Base-by-base conservation (phyloP, 805 yeast genomes). In the Kuraishia ogatae region DNA sequence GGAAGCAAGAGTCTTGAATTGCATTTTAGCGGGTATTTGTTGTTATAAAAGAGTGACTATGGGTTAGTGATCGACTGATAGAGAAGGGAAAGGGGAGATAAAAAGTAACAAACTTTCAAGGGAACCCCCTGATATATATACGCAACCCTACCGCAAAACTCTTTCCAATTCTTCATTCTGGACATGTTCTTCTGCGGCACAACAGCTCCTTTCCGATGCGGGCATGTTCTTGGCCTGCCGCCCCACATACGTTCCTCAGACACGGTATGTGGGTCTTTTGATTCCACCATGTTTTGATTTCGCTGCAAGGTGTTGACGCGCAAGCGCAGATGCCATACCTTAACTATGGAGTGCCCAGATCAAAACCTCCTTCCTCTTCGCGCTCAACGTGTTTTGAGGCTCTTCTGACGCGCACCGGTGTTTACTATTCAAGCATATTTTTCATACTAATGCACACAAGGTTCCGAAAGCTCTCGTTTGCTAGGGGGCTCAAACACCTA, bases 21-120 rank as follows among this genome's bases (percentile, higher is more conserved):
- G 55, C 55, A 53, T 53, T 53, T 48, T 53, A 13, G 23, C 6
- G 51, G 51, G 21, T 20, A 49, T 22, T 10, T 49, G 51, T 7
- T 20, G 43, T 17, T 35, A 8, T 35, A 35, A 35, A 35, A 35
- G 43, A 35, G 13, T 35, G 43, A 35, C 43, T 35, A 35, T 35
- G 43, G 17, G 43, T 35, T 35, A 35, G 43, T 35, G 43, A 35
- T 35, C 43, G 2, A 35, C 13, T 15, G 43, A 35, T 35, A 35
- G 17, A 35, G 43, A 35, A 11, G n/a, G 13, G 43, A 35, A 35
- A 11, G 7, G 29, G 29, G 29, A 26, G n/a, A n/a, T 11, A 35
- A 35, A 15, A 35, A 15, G 13, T 13, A 35, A 35, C n/a, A 35
- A 8, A 3, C 43, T 11, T 35, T 15, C 43, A 35, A 35, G 43